Base-by-base conservation (phyloP, 768 basidiomycete species). In the Tricholoma furcatifolium region DNA sequence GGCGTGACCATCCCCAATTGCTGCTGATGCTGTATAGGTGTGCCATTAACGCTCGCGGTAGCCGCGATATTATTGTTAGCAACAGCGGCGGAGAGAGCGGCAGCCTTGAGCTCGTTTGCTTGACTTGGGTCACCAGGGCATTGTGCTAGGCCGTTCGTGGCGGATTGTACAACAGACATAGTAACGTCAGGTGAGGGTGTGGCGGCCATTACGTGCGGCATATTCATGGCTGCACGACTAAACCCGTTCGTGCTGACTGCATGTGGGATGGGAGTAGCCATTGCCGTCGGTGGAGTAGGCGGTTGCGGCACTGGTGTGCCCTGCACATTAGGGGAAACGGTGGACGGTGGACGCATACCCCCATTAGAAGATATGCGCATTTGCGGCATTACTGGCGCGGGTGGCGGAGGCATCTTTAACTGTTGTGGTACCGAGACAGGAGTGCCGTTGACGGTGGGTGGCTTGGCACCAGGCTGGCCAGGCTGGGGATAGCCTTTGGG, bases 351-450 rank as follows among this genome's bases (percentile, higher is more conserved):
- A 20, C 77, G 80, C 66, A 80, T 80, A 24, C 73, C 78, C 51
- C 77, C 79, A 20, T 79, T 81, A 0, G 84, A 80, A 2, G 83
- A 82, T 40, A 84, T 82, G 39, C 84, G 79, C 71, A 84, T 76
- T 39, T 83, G 84, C 1, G 83, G 79, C 2, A 79, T 67, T 0
- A 70, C 65, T 18, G 69, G 67, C 11, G 84, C 65, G 17, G 69
- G 67, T 12, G 84, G 78, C 0, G 84, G 79, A 1, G 81, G 81
- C 71, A 87, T 77, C 63, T 81, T 79, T 72, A 85, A 85, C 62
- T 81, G 82, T 11, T 82, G 76, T 43, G 78, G 77, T 61, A 84
- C 74, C 1, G 85, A 73, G n/a, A 87, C 74, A 0, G 84, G 78
- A 0, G 80, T 74, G 6, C 77, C 83, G 53, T 73, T 76, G 7